Evolutionary conservation across 1,284 basidiomycete genomes (phyloP).

Genomic region (Mycena citricolor): DNA sequence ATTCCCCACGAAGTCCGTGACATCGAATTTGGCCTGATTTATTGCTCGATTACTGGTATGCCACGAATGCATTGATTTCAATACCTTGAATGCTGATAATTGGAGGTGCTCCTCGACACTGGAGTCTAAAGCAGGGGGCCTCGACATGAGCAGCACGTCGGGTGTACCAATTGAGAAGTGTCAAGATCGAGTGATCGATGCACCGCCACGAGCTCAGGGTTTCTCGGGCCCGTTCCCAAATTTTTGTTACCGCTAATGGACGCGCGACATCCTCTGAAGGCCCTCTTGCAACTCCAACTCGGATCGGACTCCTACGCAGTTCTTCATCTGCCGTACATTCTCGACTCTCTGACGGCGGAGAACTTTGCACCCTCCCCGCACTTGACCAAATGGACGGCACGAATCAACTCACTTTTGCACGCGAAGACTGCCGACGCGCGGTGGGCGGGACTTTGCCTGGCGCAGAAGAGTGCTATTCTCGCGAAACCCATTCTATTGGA

Average conservation of each 20-base stretch:
- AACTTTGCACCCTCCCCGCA: slow-evolving; percentile 60
- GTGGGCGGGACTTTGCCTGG: slow-evolving; percentile 76
- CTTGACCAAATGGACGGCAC: slow-evolving; percentile 67
- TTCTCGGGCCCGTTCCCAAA: neutral
- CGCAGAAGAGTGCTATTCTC: slow-evolving; percentile 57
- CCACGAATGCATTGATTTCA: slow-evolving; percentile 34
- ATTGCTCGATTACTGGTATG: slow-evolving; percentile 50
- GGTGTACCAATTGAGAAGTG: neutral
- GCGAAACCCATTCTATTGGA: slow-evolving; percentile 65
- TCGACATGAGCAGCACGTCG: slow-evolving; percentile 26
- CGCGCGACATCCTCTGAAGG: slow-evolving; percentile 51
- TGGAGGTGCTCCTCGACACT: slow-evolving; percentile 63
- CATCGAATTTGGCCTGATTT: slow-evolving; percentile 82
- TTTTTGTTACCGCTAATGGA: slow-evolving; percentile 59
- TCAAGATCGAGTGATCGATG: neutral
- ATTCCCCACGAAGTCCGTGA: slow-evolving; percentile 85
- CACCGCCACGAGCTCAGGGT: neutral
- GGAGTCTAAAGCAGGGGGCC: slow-evolving; percentile 43
- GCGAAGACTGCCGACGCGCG: slow-evolving; percentile 69
- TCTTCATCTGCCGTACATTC: slow-evolving; percentile 54
- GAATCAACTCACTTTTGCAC: slow-evolving; percentile 69
- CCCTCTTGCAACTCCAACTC: slow-evolving; percentile 67
- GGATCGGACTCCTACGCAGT: slow-evolving; percentile 63
- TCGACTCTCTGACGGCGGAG: slow-evolving; percentile 50
- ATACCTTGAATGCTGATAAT: slow-evolving; percentile 67